Conservation (phyloP, 192 early-diverging fungal genomes). For the Dimargaris cristalligena region DNA sequence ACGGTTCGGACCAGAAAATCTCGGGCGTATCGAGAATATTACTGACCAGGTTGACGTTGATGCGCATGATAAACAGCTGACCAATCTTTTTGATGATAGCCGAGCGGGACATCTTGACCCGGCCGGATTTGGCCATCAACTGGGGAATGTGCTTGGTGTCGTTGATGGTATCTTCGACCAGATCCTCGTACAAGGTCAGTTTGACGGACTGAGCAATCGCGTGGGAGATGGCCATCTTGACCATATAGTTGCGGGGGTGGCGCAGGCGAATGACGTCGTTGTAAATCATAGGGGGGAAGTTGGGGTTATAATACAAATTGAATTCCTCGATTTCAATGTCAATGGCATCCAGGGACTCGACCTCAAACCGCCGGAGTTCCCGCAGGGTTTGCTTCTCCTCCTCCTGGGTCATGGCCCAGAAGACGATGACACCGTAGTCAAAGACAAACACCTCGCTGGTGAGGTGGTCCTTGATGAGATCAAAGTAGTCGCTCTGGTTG, state of each 20-base stretch:
- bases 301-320: constrained; percentile 55
- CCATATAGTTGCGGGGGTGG: constrained; percentile 61
- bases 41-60: constrained; percentile 76
- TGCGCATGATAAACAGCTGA: constrained; percentile 77
- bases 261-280: constrained; percentile 78
- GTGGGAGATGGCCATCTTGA: constrained; percentile 89
- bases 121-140: constrained; percentile 83
- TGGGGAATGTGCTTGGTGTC: constrained; percentile 78
- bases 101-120: constrained; percentile 79
- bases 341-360: constrained; percentile 45
- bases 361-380: constrained; percentile 54
- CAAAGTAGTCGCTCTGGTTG: no score
- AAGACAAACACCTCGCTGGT: constrained; percentile 71
- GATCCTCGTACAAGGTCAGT: constrained; percentile 76
- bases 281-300: constrained; percentile 51
- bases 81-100: constrained; percentile 91
- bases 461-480: no score
- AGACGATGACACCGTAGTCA: constrained; percentile 87
- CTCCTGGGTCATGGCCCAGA: constrained; percentile 82
- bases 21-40: constrained; percentile 87
- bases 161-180: constrained; percentile 86
- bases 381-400: constrained; percentile 64
- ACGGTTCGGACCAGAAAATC: constrained; percentile 80
- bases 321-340: constrained; percentile 72
- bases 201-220: constrained; percentile 91